Evolutionary conservation across 2,329 filamentous ascomycete genomes (phyloP).

Genomic region (Calycina herbarum): DNA sequence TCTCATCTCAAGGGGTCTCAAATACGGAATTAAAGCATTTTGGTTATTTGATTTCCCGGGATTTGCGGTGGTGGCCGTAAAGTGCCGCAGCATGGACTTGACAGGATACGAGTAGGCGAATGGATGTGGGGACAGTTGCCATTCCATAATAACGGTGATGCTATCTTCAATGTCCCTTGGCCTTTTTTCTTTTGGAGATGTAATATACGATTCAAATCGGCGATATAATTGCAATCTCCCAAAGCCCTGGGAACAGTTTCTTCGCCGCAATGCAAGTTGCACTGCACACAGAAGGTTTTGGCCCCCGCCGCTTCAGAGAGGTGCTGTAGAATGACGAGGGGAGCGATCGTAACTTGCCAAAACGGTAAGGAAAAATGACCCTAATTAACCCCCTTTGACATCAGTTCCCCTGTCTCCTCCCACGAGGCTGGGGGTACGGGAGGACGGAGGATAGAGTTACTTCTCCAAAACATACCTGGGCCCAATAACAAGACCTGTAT

Average conservation of each 20-base stretch:
- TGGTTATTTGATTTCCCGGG: neutral
- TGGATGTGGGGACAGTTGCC: too few relatives aligned
- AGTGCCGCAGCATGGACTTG: neutral
- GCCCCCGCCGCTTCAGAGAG: neutral
- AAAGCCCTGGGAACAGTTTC: neutral
- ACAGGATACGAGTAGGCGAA: neutral
- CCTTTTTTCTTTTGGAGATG: neutral
- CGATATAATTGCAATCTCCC: neutral
- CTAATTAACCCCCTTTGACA: slow-evolving; percentile 3
- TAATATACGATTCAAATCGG: neutral
- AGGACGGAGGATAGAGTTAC: neutral
- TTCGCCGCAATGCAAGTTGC: neutral
- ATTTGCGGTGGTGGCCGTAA: neutral
- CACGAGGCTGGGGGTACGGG: neutral
- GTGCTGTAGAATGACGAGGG: neutral
- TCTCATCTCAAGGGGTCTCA: neutral
- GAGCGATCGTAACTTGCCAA: neutral
- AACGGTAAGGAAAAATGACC: neutral
- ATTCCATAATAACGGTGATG: neutral
- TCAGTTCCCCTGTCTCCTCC: neutral
- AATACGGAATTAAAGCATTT: neutral
- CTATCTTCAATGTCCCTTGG: neutral
- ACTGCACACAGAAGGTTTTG: neutral
- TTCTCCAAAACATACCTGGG: neutral
- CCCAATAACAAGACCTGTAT: neutral